phyloP scores from a whole-genome alignment of 2,329 filamentous ascomycete genomes.

The Alternaria triticina region DNA sequence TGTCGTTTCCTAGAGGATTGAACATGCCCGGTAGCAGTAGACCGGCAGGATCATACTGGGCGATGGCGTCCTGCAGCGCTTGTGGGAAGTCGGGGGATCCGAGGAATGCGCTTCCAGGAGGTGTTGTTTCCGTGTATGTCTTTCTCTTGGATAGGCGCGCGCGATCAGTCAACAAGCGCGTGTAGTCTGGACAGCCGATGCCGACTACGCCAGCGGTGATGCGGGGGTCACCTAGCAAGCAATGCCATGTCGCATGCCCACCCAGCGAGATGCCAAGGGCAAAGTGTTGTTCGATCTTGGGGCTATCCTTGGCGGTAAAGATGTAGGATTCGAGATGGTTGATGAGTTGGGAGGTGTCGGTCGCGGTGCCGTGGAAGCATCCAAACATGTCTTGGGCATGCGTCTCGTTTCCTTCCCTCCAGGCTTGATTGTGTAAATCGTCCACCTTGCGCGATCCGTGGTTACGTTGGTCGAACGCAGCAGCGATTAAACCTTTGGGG shows the following conservation, averaged over 20 bases:
- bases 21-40: slow-evolving; percentile 63
- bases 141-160: slow-evolving; percentile 72
- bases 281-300: slow-evolving; percentile 67
- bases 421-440: slow-evolving; percentile 73
- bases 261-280: slow-evolving; percentile 85
- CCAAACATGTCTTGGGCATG: slow-evolving; percentile 95
- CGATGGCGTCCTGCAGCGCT: slow-evolving; percentile 68
- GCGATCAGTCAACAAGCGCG: slow-evolving; percentile 79
- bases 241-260: slow-evolving; percentile 87
- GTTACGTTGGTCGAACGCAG: slow-evolving; percentile 91
- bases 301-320: slow-evolving; percentile 57
- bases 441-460: slow-evolving; percentile 78
- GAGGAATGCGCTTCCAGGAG: slow-evolving; percentile 69
- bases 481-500: slow-evolving; percentile 72
- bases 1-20: slow-evolving; percentile 29
- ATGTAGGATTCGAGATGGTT: slow-evolving; percentile 79
- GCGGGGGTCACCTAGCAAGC: slow-evolving; percentile 76
- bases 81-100: slow-evolving; percentile 79
- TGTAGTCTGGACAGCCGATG: slow-evolving; percentile 90
- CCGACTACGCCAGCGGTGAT: slow-evolving; percentile 80
- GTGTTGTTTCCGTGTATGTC: slow-evolving; percentile 63
- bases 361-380: slow-evolving; percentile 73
- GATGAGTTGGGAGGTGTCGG: slow-evolving; percentile 78
- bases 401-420: slow-evolving; percentile 76
- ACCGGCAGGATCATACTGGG: slow-evolving; percentile 75